These are phyloP conservation scores for Berkeleyomyces basicola DNA, from an alignment of 2,329 filamentous ascomycete species.

Conservation along the genomic window DNA sequence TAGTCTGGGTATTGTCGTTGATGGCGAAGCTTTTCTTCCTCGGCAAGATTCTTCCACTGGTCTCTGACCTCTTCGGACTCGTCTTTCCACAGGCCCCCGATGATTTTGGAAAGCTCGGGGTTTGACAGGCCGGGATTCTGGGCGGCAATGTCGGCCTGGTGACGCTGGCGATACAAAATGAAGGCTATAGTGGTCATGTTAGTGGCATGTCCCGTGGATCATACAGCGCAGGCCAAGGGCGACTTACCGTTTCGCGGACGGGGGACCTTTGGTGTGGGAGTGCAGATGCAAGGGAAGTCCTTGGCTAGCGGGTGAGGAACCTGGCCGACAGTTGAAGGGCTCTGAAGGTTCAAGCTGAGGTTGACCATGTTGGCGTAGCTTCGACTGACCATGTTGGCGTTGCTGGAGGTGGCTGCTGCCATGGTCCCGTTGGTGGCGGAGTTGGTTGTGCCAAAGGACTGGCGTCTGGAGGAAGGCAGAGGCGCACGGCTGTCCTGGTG, in stretches of 20 bases:
- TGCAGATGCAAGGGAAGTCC: conserved; percentile 39
- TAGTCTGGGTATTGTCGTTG: conserved; percentile 85
- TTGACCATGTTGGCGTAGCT: conserved; percentile 23
- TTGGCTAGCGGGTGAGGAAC: conserved; percentile 12
- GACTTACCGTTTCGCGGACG: conserved; percentile 41
- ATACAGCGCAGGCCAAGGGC: conserved; percentile 6
- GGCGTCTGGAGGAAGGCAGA: background rate
- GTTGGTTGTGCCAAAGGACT: background rate
- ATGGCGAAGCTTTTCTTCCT: conserved; percentile 84
- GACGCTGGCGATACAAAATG: conserved; percentile 89
- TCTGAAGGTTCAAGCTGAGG: conserved; percentile 23
- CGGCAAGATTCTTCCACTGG: conserved; percentile 77
- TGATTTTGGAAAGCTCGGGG: conserved; percentile 93
- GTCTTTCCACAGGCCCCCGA: conserved; percentile 79
- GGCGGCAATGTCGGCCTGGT: conserved; percentile 66
- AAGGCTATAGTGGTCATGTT: conserved; percentile 47
- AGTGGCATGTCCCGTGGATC: conserved; percentile 1
- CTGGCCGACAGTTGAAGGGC: conserved; percentile 15
- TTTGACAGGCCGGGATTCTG: conserved; percentile 82
- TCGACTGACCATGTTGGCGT: background rate
- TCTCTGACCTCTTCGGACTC: conserved; percentile 59
- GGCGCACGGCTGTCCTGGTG: background rate
- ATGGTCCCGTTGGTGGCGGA: background rate
- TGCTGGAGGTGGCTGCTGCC: background rate
- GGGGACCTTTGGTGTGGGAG: conserved; percentile 39